phyloP scores from a whole-genome alignment of 208 protist species.

The Leishmania gerbilli region DNA sequence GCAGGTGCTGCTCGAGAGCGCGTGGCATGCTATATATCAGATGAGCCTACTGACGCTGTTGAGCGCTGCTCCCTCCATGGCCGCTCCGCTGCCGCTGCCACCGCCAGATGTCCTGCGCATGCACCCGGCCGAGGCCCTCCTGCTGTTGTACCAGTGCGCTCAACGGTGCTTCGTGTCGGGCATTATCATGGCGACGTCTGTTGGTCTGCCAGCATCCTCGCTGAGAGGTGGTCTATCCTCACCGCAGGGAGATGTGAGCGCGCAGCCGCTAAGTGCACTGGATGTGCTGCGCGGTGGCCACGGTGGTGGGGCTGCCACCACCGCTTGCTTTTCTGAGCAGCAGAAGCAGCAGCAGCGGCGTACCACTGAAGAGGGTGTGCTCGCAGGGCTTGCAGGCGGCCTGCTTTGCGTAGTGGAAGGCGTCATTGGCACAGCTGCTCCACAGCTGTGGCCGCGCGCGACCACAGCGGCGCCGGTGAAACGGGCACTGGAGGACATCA shows the following conservation, averaged over 20 bases:
- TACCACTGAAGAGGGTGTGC: constrained; percentile 10
- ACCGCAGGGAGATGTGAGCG: background rate
- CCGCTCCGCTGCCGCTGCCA: constrained; percentile 28
- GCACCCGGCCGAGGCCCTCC: constrained; percentile 24
- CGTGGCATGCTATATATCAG: constrained; percentile 44
- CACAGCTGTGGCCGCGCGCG: constrained; percentile 17
- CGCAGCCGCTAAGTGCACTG: background rate
- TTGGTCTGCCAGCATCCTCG: constrained; percentile 6
- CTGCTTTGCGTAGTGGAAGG: constrained; percentile 33
- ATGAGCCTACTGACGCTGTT: constrained; percentile 53
- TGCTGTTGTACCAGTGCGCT: constrained; percentile 23
- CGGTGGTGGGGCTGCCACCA: background rate
- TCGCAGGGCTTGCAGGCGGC: constrained; percentile 18
- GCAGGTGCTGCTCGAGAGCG: constrained; percentile 41
- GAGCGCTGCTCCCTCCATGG: constrained; percentile 33
- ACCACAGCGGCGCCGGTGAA: background rate
- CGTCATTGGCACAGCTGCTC: constrained; percentile 7
- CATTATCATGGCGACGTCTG: constrained; percentile 10
- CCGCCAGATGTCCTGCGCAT: constrained; percentile 24
- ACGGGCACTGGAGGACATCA: background rate
- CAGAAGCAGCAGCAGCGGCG: constrained; percentile 1
- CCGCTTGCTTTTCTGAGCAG: background rate
- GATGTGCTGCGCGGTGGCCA: constrained; percentile 15
- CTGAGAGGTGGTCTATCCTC: background rate
- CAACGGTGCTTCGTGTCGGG: constrained; percentile 25